These are phyloP conservation scores for Pontederia crassipes DNA, from an alignment of 176 grass and related monocot species.

Conservation along the genomic window DNA sequence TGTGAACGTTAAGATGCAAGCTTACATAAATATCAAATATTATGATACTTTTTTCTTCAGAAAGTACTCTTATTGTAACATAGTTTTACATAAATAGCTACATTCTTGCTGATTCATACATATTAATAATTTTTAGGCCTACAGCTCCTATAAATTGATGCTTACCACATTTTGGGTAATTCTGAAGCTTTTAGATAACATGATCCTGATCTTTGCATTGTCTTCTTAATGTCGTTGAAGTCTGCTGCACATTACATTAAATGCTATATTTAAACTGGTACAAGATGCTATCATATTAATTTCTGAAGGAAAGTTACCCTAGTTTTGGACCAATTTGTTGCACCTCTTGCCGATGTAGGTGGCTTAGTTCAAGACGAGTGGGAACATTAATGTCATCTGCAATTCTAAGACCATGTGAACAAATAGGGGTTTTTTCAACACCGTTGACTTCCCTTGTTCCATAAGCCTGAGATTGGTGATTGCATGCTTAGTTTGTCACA, in stretches of 20 bases:
- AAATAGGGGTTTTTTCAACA: background rate
- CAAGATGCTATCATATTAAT: conserved; percentile 5
- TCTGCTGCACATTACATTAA: conserved; percentile 32
- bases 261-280: conserved; percentile 5
- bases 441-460: background rate
- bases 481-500: conserved; percentile 1
- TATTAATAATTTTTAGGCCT: too few relatives aligned
- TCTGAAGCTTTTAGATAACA: background rate
- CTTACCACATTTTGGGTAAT: background rate
- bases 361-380: conserved; percentile 24
- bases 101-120: too few relatives aligned
- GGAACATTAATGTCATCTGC: conserved; percentile 19
- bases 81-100: too few relatives aligned
- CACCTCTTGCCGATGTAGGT: conserved; percentile 14
- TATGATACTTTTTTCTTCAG: too few relatives aligned
- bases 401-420: conserved; percentile 23
- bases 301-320: conserved; percentile 36
- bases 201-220: background rate
- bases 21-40: too few relatives aligned
- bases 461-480: conserved; percentile 6
- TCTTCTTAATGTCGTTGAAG: conserved; percentile 32
- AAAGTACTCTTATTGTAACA: too few relatives aligned
- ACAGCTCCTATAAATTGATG: background rate
- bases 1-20: too few relatives aligned
- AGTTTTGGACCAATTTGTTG: conserved; percentile 24